Evolutionary conservation across 371 early-diverging fungal species (phyloP).

Genomic region (Rhizopus sp.): DNA sequence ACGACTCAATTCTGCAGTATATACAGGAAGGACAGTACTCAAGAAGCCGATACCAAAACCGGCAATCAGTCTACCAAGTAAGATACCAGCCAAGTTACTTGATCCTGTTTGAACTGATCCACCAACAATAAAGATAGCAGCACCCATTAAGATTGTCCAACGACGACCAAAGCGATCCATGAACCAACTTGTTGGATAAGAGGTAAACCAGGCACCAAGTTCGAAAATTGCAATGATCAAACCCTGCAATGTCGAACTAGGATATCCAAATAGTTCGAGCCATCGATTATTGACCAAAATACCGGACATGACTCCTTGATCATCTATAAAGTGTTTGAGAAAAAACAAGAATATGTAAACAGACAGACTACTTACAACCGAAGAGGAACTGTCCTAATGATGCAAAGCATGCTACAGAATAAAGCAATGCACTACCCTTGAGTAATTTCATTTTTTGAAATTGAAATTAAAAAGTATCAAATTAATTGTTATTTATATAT

Average conservation of each 20-base stretch:
- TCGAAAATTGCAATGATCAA: conserved; percentile 41
- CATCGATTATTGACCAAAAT: conserved; percentile 41
- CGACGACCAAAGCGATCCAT: conserved; percentile 49
- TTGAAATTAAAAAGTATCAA: not conserved
- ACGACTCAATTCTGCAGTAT: conserved; percentile 52
- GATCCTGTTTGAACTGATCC: conserved; percentile 44
- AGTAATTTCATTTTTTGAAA: conserved; percentile 3
- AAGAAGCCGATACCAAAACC: conserved; percentile 56
- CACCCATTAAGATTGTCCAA: conserved; percentile 47
- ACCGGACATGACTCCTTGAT: conserved; percentile 42
- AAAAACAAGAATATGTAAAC: not conserved
- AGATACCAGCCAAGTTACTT: conserved; percentile 25
- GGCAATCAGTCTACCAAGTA: conserved; percentile 46
- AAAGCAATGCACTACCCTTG: conserved; percentile 26
- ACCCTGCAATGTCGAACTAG: conserved; percentile 38
- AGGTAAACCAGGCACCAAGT: conserved; percentile 45
- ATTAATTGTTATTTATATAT: not conserved
- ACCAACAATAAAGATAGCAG: conserved; percentile 52
- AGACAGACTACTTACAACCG: conserved; percentile 36
- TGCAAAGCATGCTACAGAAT: conserved; percentile 41
- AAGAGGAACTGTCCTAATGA: conserved; percentile 45
- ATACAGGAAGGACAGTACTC: conserved; percentile 50
- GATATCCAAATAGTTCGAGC: conserved; percentile 30
- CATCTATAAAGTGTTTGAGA: conserved; percentile 18
- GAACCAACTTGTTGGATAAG: conserved; percentile 39